These are phyloP conservation scores for Chlamydomonas sphaeroides DNA, from an alignment of 139 green algal species.

Conservation along the genomic window DNA sequence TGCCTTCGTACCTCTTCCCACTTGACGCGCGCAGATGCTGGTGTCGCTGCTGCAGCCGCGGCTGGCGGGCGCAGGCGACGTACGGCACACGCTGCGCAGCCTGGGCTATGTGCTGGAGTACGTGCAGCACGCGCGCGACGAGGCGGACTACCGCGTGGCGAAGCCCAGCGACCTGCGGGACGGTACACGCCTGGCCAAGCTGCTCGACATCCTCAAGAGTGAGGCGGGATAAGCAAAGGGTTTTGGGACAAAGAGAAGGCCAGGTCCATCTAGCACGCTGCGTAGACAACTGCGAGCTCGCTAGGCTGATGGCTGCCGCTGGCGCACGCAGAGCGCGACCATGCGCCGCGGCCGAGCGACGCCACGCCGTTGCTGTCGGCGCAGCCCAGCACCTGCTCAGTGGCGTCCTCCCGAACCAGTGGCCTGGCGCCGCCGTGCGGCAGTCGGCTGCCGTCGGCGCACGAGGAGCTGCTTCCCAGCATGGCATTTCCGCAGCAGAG, in stretches of 20 bases:
- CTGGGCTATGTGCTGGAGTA: slow-evolving; percentile 75
- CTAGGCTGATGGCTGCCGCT: no score
- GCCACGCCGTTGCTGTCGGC: neutral
- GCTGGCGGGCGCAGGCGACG: slow-evolving; percentile 79
- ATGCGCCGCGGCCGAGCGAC: neutral
- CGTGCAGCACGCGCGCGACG: slow-evolving; percentile 64
- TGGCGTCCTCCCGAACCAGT: neutral
- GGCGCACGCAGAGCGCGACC: no score
- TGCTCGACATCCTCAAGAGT: slow-evolving; percentile 19
- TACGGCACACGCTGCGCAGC: slow-evolving; percentile 75
- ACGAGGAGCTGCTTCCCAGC: slow-evolving; percentile 24
- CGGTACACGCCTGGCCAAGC: slow-evolving; percentile 24
- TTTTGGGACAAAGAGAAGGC: no score
- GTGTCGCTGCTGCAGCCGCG: slow-evolving; percentile 65
- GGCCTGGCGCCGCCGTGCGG: neutral
- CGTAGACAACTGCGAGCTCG: no score
- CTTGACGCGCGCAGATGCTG: slow-evolving; percentile 58
- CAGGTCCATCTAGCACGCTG: no score
- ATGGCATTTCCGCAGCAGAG: slow-evolving; percentile 37
- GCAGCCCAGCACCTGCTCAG: neutral
- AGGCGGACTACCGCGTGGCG: slow-evolving; percentile 70
- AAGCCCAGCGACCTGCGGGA: slow-evolving; percentile 55
- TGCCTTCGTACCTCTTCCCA: no score
- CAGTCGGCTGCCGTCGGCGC: neutral
- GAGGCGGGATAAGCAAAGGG: no score